These are phyloP conservation scores for Boletus reticuloceps DNA, from an alignment of 768 basidiomycete genomes.

Conservation along the genomic window DNA sequence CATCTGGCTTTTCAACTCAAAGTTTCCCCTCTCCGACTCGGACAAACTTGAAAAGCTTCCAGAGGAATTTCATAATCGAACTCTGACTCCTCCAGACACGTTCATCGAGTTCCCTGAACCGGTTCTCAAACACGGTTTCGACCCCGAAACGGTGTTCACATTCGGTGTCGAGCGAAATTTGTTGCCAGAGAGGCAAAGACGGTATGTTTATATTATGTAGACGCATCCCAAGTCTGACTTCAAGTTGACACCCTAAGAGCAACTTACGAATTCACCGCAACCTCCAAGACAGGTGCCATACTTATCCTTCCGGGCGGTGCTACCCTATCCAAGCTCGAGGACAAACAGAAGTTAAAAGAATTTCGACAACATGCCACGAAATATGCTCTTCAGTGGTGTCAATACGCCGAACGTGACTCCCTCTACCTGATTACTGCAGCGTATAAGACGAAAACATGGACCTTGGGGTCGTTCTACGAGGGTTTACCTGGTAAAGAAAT, in stretches of 20 bases:
- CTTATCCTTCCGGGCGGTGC: too few species aligned
- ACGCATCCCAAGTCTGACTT: not conserved
- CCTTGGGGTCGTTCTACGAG: not conserved
- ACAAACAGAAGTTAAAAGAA: not conserved
- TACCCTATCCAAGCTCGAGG: not conserved
- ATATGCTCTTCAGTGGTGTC: not conserved
- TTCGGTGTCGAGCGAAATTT: not conserved
- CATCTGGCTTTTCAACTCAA: conserved; percentile 33
- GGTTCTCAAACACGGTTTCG: not conserved
- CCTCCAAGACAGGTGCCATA: too few species aligned
- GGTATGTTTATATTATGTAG: not conserved
- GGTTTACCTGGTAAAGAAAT: not conserved
- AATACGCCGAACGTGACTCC: not conserved
- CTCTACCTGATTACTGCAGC: not conserved
- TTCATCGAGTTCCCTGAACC: not conserved
- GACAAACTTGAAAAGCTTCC: not conserved
- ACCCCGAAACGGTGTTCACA: not conserved
- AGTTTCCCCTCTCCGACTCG: conserved; percentile 19
- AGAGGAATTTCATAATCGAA: not conserved
- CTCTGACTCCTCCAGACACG: not conserved
- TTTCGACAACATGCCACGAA: not conserved
- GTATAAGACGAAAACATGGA: not conserved
- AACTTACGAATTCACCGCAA: not conserved
- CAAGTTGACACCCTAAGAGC: not conserved
- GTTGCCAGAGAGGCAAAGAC: not conserved